Evolutionary conservation across 331 rosid species (phyloP), one percentile per base, ranked within the genome.

Genomic region (Quercus lobata): DNA sequence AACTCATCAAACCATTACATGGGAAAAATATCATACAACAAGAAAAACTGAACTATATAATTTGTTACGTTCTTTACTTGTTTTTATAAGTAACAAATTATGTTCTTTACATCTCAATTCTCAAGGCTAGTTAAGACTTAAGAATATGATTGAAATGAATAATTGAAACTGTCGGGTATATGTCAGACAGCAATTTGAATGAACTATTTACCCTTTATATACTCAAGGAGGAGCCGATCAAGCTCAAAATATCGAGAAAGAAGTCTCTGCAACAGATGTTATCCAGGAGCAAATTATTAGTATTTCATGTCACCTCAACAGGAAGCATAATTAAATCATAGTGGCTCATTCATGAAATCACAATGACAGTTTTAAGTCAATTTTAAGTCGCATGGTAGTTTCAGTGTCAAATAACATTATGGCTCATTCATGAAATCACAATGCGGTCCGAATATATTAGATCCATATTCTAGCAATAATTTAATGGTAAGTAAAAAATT

Each of bases 181-280:
- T 17, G 41, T 44, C 57, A 49, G 44, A 24, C 12, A 14, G 68
- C 69, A 16, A 10, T 22, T 85, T 72, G 21, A 68, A n/a, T 32
- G 34, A 75, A 57, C 89, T 90, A 96, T 84, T 90, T 91, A 49
- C 94, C 87, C 74, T 83, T 91, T 30, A 90, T 57, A 35, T 96
- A 93, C 73, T 91, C 97, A 10, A 93, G 97, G 79, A 96, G 97
- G 85, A 79, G 91, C 78, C 89, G 83, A 84, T 96, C 97, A 56
- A 93, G 99, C 84, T 93, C 97, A 71, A 93, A 96, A 83, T 91
- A 82, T 57, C 86, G 79, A 37, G 90, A 86, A 76, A 96, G 89
- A 81, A 90, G 77, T 75, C 88, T 89, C 98, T 96, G 99, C 90
- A 88, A 54, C 32, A 75, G 74, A 81, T 79, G 71, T 72, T 78